phyloP scores from a whole-genome alignment of 768 basidiomycete species.

The Polyporus arcularius region DNA sequence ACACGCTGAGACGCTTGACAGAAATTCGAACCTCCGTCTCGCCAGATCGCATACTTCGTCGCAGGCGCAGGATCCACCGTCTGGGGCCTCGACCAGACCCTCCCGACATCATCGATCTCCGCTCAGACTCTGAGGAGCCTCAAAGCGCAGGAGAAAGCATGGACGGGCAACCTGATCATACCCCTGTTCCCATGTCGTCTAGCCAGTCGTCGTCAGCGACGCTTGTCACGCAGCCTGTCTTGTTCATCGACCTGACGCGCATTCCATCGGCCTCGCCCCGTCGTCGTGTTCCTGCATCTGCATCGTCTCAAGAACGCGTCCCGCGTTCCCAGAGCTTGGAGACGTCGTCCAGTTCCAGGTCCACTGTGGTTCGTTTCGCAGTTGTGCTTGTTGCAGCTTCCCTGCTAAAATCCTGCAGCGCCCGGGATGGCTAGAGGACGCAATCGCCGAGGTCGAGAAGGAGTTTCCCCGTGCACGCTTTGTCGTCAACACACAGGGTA shows the following conservation, averaged over 20 bases:
- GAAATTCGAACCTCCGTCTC: neutral
- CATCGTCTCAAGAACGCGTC: too few relatives aligned
- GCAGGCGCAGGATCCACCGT: neutral
- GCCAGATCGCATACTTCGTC: slow-evolving; percentile 2
- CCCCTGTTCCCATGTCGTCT: neutral
- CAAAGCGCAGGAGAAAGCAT: neutral
- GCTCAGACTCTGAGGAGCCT: neutral
- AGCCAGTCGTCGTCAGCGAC: too few relatives aligned
- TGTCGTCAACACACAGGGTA: neutral
- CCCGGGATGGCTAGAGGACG: neutral
- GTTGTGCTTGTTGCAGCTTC: too few relatives aligned
- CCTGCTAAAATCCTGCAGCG: neutral
- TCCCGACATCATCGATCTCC: neutral
- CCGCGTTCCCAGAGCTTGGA: too few relatives aligned
- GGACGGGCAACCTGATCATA: too few relatives aligned
- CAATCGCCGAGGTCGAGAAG: neutral
- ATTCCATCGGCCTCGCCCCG: too few relatives aligned
- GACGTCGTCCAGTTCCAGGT: too few relatives aligned
- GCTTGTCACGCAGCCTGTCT: too few relatives aligned
- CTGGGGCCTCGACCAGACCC: neutral
- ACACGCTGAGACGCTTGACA: neutral
- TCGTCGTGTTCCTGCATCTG: too few relatives aligned
- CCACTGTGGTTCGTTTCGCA: too few relatives aligned
- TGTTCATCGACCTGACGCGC: too few relatives aligned
- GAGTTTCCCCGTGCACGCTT: neutral